These are phyloP conservation scores for Exophiala sideris DNA, from an alignment of 2,329 filamentous ascomycete species.

Conservation along the genomic window DNA sequence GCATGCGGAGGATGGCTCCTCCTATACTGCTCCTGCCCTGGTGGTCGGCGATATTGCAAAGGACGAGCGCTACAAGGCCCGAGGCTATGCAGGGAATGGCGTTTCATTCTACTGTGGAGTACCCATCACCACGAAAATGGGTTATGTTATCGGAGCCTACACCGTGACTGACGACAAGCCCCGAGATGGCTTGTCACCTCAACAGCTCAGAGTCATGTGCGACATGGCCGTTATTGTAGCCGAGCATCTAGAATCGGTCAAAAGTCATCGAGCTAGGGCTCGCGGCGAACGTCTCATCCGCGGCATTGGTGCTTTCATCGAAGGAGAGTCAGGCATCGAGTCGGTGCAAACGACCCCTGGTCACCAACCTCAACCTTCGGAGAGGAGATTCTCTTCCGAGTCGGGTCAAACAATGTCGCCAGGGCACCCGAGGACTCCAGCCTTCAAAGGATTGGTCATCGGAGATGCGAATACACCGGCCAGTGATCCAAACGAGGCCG, in stretches of 20 bases:
- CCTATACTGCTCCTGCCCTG: conserved; percentile 20
- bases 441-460: conserved; percentile 9
- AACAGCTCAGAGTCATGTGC: conserved; percentile 53
- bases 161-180: conserved; percentile 59
- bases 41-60: conserved; percentile 40
- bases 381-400: not conserved
- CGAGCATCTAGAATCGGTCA: conserved; percentile 59
- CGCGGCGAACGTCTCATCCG: conserved; percentile 54
- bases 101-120: conserved; percentile 57
- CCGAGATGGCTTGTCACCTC: conserved; percentile 48
- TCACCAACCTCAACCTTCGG: not conserved
- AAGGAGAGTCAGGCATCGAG: conserved; percentile 34
- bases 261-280: conserved; percentile 51
- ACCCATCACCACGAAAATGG: conserved; percentile 57
- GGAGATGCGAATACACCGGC: conserved; percentile 5
- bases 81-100: conserved; percentile 35
- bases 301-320: conserved; percentile 54
- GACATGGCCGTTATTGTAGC: conserved; percentile 57
- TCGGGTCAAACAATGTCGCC: not conserved
- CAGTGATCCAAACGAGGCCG: not conserved
- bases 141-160: conserved; percentile 59
- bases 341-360: not conserved
- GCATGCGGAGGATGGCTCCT: conserved; percentile 16
- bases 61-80: conserved; percentile 38
- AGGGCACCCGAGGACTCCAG: not conserved